A percentile compares a stretch with the other conserved stretches of the same genome.
phyloP scores from a whole-genome alignment of 495 filamentous ascomycete genomes.

The Clavariopsis aquatica region DNA sequence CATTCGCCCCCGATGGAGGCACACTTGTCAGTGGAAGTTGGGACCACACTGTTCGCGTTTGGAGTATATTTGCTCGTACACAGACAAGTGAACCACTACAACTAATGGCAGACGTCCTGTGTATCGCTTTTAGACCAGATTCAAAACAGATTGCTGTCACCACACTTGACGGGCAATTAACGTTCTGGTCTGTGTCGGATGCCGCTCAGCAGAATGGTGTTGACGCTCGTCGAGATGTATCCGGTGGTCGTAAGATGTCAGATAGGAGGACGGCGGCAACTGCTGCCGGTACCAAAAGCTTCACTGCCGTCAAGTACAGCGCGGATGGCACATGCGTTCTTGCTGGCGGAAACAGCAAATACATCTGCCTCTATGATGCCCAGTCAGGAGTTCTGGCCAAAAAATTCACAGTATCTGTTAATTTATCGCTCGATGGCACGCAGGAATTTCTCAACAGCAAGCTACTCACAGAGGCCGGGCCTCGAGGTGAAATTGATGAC shows the following conservation, averaged over 20 bases:
- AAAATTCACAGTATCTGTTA: constrained; percentile 91
- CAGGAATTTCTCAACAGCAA: constrained; percentile 95
- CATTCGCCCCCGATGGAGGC: constrained; percentile 83
- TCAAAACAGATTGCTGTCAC: constrained; percentile 88
- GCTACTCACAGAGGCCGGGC: constrained; percentile 86
- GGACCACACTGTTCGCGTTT: constrained; percentile 92
- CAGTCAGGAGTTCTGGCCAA: constrained; percentile 85
- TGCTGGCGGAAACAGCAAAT: constrained; percentile 93
- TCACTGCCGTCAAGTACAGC: constrained; percentile 84
- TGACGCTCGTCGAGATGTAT: constrained; percentile 88
- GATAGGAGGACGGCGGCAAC: constrained; percentile 92
- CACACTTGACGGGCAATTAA: constrained; percentile 88
- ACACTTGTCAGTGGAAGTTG: constrained; percentile 86
- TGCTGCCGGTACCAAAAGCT: constrained; percentile 82
- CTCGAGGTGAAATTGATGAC: constrained; percentile 76
- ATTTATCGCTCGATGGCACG: constrained; percentile 89
- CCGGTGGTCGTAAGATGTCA: constrained; percentile 81
- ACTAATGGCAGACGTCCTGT: constrained; percentile 84
- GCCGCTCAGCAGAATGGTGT: constrained; percentile 78
- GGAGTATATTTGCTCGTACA: constrained; percentile 89
- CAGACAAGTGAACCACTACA: constrained; percentile 94
- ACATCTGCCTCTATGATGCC: constrained; percentile 93
- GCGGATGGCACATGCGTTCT: constrained; percentile 88
- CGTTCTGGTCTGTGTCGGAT: constrained; percentile 91
- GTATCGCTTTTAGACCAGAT: constrained; percentile 84